A percentile compares a stretch with the other conserved stretches of the same genome.
phyloP scores from a whole-genome alignment of 371 early-diverging fungal species.

The Capillidium rhysosporum region DNA sequence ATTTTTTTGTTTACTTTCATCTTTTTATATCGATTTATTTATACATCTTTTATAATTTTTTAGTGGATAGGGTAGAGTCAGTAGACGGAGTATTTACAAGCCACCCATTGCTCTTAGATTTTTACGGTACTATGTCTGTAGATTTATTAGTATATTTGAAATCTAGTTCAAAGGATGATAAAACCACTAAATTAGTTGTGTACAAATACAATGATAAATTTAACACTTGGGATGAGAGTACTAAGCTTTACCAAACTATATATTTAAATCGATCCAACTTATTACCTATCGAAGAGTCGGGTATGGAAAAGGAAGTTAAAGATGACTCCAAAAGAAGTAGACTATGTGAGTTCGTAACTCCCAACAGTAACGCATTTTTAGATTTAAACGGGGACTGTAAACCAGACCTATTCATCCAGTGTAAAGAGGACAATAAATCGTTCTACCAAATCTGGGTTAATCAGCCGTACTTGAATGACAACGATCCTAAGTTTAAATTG shows the following conservation, averaged over 20 bases:
- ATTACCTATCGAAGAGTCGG: not conserved
- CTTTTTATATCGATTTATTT: not conserved
- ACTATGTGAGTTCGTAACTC: conserved; percentile 42
- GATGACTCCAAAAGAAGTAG: conserved; percentile 8
- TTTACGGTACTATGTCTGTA: conserved; percentile 50
- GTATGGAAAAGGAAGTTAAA: no score
- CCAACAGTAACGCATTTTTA: conserved; percentile 77
- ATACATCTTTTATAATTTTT: not conserved
- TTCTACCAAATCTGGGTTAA: conserved; percentile 62
- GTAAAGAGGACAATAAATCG: conserved; percentile 20
- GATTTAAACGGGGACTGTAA: conserved; percentile 85
- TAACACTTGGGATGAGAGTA: not conserved
- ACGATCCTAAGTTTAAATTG: conserved; percentile 34
- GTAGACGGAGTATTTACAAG: conserved; percentile 8
- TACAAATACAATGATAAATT: conserved; percentile 27
- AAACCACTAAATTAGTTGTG: conserved; percentile 20
- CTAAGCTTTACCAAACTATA: not conserved
- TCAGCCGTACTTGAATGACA: conserved; percentile 9
- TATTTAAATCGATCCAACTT: not conserved
- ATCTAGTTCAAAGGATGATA: conserved; percentile 8
- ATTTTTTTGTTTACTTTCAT: not conserved
- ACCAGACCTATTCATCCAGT: conserved; percentile 72
- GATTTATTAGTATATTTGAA: conserved; percentile 35
- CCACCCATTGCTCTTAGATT: conserved; percentile 66
- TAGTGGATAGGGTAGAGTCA: not conserved